Percentiles rank a stretch among this genome's conserved stretches.
These are phyloP conservation scores for Diaporthe sp. DNA, from an alignment of 2,329 filamentous ascomycete genomes.

Conservation along the genomic window DNA sequence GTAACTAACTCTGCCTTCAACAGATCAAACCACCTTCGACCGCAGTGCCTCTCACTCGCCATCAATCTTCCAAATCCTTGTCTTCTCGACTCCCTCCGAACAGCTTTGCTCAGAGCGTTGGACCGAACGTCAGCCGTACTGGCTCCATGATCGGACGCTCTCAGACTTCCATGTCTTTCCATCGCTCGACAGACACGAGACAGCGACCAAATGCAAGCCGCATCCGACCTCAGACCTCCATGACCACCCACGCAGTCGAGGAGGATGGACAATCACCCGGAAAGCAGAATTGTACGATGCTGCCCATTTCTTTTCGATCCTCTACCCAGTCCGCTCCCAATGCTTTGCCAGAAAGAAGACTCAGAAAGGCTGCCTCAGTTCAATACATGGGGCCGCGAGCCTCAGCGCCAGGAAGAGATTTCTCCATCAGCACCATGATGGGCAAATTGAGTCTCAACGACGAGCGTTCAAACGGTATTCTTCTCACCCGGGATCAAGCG, in stretches of 20 bases:
- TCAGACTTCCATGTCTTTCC: slow-evolving; percentile 64
- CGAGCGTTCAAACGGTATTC: slow-evolving; percentile 41
- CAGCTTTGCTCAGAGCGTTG: slow-evolving; percentile 70
- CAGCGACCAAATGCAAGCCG: slow-evolving; percentile 54
- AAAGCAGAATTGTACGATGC: slow-evolving; percentile 57
- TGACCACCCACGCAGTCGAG: slow-evolving; percentile 49
- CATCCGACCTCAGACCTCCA: slow-evolving; percentile 58
- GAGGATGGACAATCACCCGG: slow-evolving; percentile 47
- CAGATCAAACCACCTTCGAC: slow-evolving; percentile 54
- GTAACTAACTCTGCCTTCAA: slow-evolving; percentile 40
- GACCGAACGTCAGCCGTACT: slow-evolving; percentile 64
- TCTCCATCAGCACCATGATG: slow-evolving; percentile 51
- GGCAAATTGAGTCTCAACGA: slow-evolving; percentile 57
- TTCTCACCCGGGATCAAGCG: slow-evolving; percentile 61
- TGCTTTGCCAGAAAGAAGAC: slow-evolving; percentile 43
- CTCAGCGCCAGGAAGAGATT: slow-evolving; percentile 51
- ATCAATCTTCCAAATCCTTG: slow-evolving; percentile 57
- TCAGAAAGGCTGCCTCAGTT: slow-evolving; percentile 47
- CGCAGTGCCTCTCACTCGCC: slow-evolving; percentile 51
- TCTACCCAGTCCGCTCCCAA: slow-evolving; percentile 40
- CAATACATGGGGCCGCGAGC: slow-evolving; percentile 44
- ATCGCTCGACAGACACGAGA: slow-evolving; percentile 63
- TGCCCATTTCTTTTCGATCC: slow-evolving; percentile 43
- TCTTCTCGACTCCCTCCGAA: slow-evolving; percentile 59
- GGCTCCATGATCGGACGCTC: slow-evolving; percentile 60